Percentiles rank a stretch among this genome's conserved stretches.
Evolutionary conservation across 2,329 filamentous ascomycete species (phyloP).

Genomic region (Grosmannia serpens): DNA sequence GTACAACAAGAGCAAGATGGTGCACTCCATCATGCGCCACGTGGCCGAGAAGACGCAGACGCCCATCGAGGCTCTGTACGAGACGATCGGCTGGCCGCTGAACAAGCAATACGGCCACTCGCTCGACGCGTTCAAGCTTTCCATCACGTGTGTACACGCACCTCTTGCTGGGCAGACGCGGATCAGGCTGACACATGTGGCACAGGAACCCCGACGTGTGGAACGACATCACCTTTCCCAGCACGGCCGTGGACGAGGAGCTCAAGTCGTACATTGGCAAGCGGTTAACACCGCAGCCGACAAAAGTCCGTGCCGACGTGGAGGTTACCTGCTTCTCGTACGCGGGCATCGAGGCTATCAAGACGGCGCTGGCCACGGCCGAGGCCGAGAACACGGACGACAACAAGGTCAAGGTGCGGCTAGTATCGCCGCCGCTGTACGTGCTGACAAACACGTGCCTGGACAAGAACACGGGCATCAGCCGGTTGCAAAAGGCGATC

Average conservation of each 20-base stretch:
- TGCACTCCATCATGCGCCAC: slow-evolving; percentile 97
- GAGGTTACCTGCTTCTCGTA: slow-evolving; percentile 94
- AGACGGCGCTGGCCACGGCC: slow-evolving; percentile 79
- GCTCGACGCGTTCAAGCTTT: slow-evolving; percentile 97
- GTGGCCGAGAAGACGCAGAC: slow-evolving; percentile 93
- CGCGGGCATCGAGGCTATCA: slow-evolving; percentile 97
- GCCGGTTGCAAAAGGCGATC: slow-evolving; percentile 78
- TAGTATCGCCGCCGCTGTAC: slow-evolving; percentile 95
- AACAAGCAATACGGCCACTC: slow-evolving; percentile 97
- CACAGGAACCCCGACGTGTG: slow-evolving; percentile 84
- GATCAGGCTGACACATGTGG: slow-evolving; percentile 3
- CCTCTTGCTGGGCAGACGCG: not conserved
- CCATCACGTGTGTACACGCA: slow-evolving; percentile 79
- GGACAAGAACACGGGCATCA: slow-evolving; percentile 82
- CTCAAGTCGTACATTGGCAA: slow-evolving; percentile 93
- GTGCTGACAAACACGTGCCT: slow-evolving; percentile 91
- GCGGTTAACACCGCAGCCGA: slow-evolving; percentile 93
- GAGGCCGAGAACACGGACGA: slow-evolving; percentile 88
- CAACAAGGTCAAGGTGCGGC: slow-evolving; percentile 93
- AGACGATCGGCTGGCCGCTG: slow-evolving; percentile 90
- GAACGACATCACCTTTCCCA: slow-evolving; percentile 86
- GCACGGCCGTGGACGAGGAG: slow-evolving; percentile 74
- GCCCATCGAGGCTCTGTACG: slow-evolving; percentile 90
- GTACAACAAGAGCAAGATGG: slow-evolving; percentile 99
- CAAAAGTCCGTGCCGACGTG: slow-evolving; percentile 94